These are phyloP conservation scores for Ustilago vetiveriae DNA, from an alignment of 1,284 basidiomycete species.

Conservation along the genomic window DNA sequence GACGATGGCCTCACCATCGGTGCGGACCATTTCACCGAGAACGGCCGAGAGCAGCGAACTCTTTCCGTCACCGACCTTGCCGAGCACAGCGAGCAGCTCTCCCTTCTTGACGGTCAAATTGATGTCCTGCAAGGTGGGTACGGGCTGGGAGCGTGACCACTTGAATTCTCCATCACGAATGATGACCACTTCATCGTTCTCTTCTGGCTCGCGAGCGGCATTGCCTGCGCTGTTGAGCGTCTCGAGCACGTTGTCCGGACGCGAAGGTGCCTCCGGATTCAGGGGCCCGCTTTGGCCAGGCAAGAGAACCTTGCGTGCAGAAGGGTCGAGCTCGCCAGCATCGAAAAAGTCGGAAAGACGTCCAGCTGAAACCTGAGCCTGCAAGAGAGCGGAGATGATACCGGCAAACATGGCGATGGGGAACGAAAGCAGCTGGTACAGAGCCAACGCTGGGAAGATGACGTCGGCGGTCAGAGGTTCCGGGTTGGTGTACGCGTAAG, in stretches of 20 bases:
- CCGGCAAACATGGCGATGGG: constrained; percentile 76
- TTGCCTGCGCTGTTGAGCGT: constrained; percentile 18
- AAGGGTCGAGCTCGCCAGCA: constrained; percentile 74
- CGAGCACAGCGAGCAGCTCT: constrained; percentile 61
- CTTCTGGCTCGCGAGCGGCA: constrained; percentile 17
- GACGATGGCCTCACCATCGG: constrained; percentile 56
- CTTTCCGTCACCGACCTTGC: constrained; percentile 65
- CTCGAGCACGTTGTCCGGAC: constrained; percentile 29
- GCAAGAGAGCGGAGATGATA: constrained; percentile 59
- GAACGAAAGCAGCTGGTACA: constrained; percentile 73
- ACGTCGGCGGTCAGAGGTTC: constrained; percentile 73
- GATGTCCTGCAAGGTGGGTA: constrained; percentile 50
- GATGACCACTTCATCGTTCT: constrained; percentile 33
- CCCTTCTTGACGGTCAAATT: constrained; percentile 52
- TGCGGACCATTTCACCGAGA: constrained; percentile 62
- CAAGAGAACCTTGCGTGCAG: constrained; percentile 34
- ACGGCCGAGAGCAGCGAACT: constrained; percentile 59
- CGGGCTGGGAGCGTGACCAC: constrained; percentile 73
- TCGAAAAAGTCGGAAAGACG: constrained; percentile 71
- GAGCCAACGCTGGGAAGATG: constrained; percentile 63
- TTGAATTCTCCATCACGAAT: constrained; percentile 68
- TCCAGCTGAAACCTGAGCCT: constrained; percentile 60
- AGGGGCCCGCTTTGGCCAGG: constrained; percentile 24
- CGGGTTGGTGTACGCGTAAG: constrained; percentile 79
- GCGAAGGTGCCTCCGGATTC: constrained; percentile 25